phyloP scores from a whole-genome alignment of 2,329 filamentous ascomycete genomes.

The Waltergamsia citrina region DNA sequence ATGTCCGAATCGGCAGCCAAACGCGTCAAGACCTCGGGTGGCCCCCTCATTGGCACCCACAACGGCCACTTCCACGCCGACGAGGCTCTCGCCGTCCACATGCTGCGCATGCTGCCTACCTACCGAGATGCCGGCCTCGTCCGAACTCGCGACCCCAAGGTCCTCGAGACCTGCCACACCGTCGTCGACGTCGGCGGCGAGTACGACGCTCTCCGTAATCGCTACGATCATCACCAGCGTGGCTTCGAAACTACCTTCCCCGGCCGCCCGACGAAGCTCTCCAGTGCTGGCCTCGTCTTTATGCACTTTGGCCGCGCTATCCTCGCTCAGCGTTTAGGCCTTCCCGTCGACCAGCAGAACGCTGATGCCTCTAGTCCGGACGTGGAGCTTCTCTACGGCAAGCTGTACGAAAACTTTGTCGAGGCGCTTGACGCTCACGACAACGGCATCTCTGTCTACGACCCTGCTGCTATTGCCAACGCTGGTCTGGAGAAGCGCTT shows the following conservation, averaged over 20 bases:
- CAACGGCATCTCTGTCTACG: conserved; percentile 83
- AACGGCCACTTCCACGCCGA: conserved; percentile 99
- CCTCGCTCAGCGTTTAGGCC: conserved; percentile 47
- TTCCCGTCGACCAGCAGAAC: neutral
- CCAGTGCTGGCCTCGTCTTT: conserved; percentile 88
- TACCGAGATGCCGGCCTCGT: conserved; percentile 68
- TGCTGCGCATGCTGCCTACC: conserved; percentile 79
- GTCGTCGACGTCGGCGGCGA: conserved; percentile 97
- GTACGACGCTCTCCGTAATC: conserved; percentile 67
- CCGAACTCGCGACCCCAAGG: conserved; percentile 75
- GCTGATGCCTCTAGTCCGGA: conserved; percentile 48
- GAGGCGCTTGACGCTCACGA: conserved; percentile 97
- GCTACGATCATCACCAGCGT: conserved; percentile 97
- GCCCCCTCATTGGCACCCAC: conserved; percentile 77
- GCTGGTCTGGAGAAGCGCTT: conserved; percentile 76
- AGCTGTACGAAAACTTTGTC: conserved; percentile 87
- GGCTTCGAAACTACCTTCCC: conserved; percentile 83
- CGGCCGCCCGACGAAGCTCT: conserved; percentile 75
- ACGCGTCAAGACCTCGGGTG: conserved; percentile 63
- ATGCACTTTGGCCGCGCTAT: conserved; percentile 88
- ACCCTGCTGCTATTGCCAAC: conserved; percentile 56
- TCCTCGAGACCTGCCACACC: conserved; percentile 77
- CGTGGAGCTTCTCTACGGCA: conserved; percentile 69
- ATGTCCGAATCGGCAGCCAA: conserved; percentile 63
- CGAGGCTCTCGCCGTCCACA: conserved; percentile 92